A percentile compares a stretch with the other conserved stretches of the same genome.
Conservation (phyloP, 176 grass and related monocot genomes). For the Eragrostis curvula region DNA sequence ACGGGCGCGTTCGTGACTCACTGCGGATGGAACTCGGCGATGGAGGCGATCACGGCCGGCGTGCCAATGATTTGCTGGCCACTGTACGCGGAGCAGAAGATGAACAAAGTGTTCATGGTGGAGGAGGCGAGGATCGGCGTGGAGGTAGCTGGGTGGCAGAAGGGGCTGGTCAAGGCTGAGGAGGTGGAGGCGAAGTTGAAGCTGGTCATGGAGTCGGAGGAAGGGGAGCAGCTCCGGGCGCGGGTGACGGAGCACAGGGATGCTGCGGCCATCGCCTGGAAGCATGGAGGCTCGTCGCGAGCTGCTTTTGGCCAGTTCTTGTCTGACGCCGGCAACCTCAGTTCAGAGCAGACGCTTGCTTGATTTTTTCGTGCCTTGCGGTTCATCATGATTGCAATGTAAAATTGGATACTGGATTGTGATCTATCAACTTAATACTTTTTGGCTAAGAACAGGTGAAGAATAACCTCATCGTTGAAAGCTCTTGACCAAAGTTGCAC, state of each 20-base stretch:
- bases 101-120: slow-evolving; percentile 59
- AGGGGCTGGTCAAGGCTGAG: neutral
- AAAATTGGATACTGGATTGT: too few species aligned
- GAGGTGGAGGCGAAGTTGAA: slow-evolving; percentile 49
- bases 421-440: too few species aligned
- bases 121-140: slow-evolving; percentile 41
- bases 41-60: slow-evolving; percentile 42
- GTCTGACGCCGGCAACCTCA: neutral
- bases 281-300: neutral
- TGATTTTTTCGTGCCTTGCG: neutral
- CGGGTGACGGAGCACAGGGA: neutral
- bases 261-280: neutral
- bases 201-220: slow-evolving; percentile 32
- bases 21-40: slow-evolving; percentile 59
- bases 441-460: too few species aligned
- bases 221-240: neutral
- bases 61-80: slow-evolving; percentile 46
- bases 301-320: neutral
- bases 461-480: too few species aligned
- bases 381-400: neutral
- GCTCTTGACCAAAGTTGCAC: too few species aligned
- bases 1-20: slow-evolving; percentile 61
- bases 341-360: neutral
- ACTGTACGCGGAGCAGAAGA: slow-evolving; percentile 58
- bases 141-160: slow-evolving; percentile 30